A percentile compares a stretch with the other conserved stretches of the same genome.
Conservation (phyloP, 768 basidiomycete species). For the Leccinum ochraceum region DNA sequence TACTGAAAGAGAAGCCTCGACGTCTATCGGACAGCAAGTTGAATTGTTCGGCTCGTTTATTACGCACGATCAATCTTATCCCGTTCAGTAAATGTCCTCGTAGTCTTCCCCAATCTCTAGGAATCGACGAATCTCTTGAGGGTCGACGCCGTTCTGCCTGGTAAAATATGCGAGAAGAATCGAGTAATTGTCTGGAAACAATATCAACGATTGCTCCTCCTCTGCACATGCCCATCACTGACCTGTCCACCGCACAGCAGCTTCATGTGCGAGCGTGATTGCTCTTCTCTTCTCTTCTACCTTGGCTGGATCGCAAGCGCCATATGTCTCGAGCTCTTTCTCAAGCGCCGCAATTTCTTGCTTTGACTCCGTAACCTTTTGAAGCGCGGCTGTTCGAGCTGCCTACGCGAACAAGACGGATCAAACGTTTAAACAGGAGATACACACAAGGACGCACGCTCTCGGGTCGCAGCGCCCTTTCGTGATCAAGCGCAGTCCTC, state of each 20-base stretch:
- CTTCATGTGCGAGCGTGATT: conserved; percentile 77
- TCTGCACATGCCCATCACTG: conserved; percentile 25
- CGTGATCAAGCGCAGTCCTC: conserved; percentile 46
- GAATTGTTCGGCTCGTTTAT: conserved; percentile 16
- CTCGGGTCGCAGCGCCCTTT: conserved; percentile 54
- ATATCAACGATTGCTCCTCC: conserved; percentile 3
- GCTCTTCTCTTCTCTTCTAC: conserved; percentile 78
- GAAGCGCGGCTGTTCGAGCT: conserved; percentile 53
- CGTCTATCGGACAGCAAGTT: background rate
- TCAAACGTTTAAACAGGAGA: background rate
- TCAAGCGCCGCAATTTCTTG: conserved; percentile 54
- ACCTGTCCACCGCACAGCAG: conserved; percentile 90
- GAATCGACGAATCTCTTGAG: conserved; percentile 64
- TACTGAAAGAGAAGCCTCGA: background rate
- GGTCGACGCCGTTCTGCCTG: conserved; percentile 57
- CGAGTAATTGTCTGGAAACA: conserved; percentile 63
- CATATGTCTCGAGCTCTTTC: conserved; percentile 73
- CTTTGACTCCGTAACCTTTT: conserved; percentile 47
- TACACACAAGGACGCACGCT: conserved; percentile 43
- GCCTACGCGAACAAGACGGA: conserved; percentile 42
- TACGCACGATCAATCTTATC: conserved; percentile 25
- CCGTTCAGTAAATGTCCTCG: conserved; percentile 58
- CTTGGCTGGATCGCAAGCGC: conserved; percentile 81
- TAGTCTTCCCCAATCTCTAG: conserved; percentile 72
- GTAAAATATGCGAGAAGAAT: conserved; percentile 66